phyloP scores from a whole-genome alignment of 176 grass and related monocot genomes.

The Oryza australiensis region DNA sequence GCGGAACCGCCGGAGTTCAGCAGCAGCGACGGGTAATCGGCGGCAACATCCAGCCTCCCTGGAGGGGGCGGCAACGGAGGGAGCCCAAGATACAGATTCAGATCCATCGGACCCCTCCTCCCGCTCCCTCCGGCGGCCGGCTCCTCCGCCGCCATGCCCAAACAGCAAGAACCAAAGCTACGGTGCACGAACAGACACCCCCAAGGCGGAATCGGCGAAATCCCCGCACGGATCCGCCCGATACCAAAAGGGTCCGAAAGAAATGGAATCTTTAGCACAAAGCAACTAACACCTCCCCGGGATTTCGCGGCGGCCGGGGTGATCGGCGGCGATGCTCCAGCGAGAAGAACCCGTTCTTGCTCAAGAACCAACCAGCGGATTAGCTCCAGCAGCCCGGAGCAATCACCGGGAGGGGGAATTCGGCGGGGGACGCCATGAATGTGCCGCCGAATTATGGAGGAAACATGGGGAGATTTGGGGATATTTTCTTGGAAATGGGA shows the following conservation, averaged over 20 bases:
- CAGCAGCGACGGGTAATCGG: neutral
- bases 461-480: neutral
- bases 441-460: neutral
- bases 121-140: slow-evolving; percentile 23
- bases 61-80: slow-evolving; percentile 46
- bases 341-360: neutral
- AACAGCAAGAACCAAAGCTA: slow-evolving; percentile 1
- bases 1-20: neutral
- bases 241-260: slow-evolving; percentile 1
- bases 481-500: neutral
- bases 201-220: neutral
- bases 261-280: slow-evolving; percentile 23
- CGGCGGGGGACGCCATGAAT: neutral
- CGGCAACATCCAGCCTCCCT: slow-evolving; percentile 24
- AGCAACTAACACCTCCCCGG: neutral
- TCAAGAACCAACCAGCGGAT: neutral
- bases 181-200: too few relatives aligned
- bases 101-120: slow-evolving; percentile 52
- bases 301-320: neutral
- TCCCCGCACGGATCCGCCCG: neutral
- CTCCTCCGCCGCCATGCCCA: slow-evolving; percentile 34
- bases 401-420: neutral
- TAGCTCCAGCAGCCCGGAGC: neutral
- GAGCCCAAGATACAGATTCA: slow-evolving; percentile 66
- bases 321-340: slow-evolving; percentile 1